Percentiles rank a stretch among this genome's conserved stretches.
These are phyloP conservation scores for Colletotrichum lindemuthianum DNA, from an alignment of 2,329 filamentous ascomycete genomes.

Conservation along the genomic window DNA sequence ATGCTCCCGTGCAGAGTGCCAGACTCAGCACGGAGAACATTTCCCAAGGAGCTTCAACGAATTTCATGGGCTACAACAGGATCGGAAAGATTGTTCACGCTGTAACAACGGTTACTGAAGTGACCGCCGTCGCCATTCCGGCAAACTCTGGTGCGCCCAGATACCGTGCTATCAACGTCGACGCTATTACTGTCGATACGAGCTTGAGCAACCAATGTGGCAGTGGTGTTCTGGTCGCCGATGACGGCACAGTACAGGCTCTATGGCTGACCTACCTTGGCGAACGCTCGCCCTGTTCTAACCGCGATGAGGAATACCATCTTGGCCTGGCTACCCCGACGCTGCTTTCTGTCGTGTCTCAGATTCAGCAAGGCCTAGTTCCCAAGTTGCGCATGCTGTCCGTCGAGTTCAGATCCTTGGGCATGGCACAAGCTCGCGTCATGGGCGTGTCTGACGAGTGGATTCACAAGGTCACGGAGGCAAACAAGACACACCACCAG, in stretches of 20 bases:
- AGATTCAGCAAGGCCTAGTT: slow-evolving; percentile 82
- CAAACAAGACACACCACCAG: slow-evolving; percentile 93
- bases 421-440: slow-evolving; percentile 95
- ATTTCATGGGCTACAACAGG: slow-evolving; percentile 98
- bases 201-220: slow-evolving; percentile 91
- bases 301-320: slow-evolving; percentile 96
- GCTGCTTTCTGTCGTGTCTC: slow-evolving; percentile 85
- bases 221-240: slow-evolving; percentile 88
- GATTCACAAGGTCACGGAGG: slow-evolving; percentile 89
- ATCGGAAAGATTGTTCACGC: slow-evolving; percentile 94
- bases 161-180: slow-evolving; percentile 94
- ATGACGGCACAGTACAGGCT: slow-evolving; percentile 92
- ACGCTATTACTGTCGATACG: slow-evolving; percentile 97
- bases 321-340: slow-evolving; percentile 91
- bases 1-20: slow-evolving; percentile 91
- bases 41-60: slow-evolving; percentile 91
- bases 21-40: slow-evolving; percentile 83
- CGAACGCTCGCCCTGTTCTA: slow-evolving; percentile 80
- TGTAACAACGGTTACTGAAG: slow-evolving; percentile 94
- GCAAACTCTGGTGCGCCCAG: slow-evolving; percentile 91
- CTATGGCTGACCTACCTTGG: slow-evolving; percentile 97
- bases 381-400: slow-evolving; percentile 91
- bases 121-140: slow-evolving; percentile 95
- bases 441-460: slow-evolving; percentile 97
- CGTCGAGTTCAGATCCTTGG: slow-evolving; percentile 92